phyloP scores from a whole-genome alignment of 805 yeast species.

The Saccharomyces paradoxus region DNA sequence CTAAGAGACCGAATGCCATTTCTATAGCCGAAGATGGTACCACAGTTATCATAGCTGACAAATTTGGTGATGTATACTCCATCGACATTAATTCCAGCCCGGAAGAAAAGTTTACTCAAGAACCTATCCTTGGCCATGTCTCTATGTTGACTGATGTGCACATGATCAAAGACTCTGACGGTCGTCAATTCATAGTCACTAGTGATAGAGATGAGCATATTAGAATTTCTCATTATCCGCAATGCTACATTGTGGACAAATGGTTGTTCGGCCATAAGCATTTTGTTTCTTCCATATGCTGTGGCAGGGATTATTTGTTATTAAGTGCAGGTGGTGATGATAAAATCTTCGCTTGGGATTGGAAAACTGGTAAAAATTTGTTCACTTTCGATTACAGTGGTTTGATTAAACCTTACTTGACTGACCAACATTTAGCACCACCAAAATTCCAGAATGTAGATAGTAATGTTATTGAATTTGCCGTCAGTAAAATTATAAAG shows the following conservation, averaged over 20 bases:
- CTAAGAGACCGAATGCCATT: slow-evolving; percentile 88
- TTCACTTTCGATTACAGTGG: slow-evolving; percentile 43
- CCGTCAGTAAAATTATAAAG: slow-evolving; percentile 41
- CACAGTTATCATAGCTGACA: slow-evolving; percentile 70
- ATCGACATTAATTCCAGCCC: slow-evolving; percentile 37
- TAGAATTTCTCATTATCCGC: slow-evolving; percentile 72
- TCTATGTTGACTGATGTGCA: slow-evolving; percentile 83
- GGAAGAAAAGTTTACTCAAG: slow-evolving; percentile 33
- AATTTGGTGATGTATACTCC: slow-evolving; percentile 89
- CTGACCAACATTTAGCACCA: slow-evolving; percentile 54
- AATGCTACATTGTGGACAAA: slow-evolving; percentile 65
- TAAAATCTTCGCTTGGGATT: slow-evolving; percentile 66
- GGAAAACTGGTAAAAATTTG: slow-evolving; percentile 49
- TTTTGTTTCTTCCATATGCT: slow-evolving; percentile 61
- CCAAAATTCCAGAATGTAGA: slow-evolving; percentile 51
- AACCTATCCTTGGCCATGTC: slow-evolving; percentile 88
- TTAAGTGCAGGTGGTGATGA: slow-evolving; percentile 92
- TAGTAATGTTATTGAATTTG: slow-evolving; percentile 40
- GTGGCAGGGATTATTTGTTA: slow-evolving; percentile 42
- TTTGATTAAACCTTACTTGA: slow-evolving; percentile 37
- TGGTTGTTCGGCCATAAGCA: slow-evolving; percentile 84
- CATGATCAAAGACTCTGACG: slow-evolving; percentile 18
- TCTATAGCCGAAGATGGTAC: slow-evolving; percentile 45
- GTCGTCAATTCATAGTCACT: slow-evolving; percentile 51
- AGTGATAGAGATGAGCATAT: slow-evolving; percentile 97